phyloP scores from a whole-genome alignment of 2,329 filamentous ascomycete genomes.

The Alternaria gansuensis region DNA sequence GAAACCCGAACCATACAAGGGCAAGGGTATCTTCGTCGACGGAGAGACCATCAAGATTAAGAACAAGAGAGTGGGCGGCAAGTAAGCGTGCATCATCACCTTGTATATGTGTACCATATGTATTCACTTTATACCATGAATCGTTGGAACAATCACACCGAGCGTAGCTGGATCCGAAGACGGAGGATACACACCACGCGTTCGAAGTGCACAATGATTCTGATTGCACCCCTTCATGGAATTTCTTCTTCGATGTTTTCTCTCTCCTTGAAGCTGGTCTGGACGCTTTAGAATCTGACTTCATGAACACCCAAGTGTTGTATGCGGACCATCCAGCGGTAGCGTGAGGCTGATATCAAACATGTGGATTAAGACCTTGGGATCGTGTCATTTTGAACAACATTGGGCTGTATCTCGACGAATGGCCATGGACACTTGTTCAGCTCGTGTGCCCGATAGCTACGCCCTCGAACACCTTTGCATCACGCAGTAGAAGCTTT shows the following conservation, averaged over 20 bases:
- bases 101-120: slow-evolving; percentile 30
- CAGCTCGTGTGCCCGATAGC: too few species aligned
- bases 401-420: too few species aligned
- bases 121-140: not conserved
- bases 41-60: slow-evolving; percentile 98
- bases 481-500: too few species aligned
- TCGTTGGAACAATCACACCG: not conserved
- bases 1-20: slow-evolving; percentile 96
- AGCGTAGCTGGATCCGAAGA: not conserved
- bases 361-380: too few species aligned
- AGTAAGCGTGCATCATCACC: slow-evolving; percentile 42
- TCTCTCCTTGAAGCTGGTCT: not conserved
- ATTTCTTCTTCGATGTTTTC: not conserved
- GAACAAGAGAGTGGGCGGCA: slow-evolving; percentile 73
- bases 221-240: not conserved
- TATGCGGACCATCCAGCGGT: not conserved
- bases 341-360: too few species aligned
- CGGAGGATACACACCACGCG: not conserved
- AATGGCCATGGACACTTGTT: too few species aligned
- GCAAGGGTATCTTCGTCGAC: slow-evolving; percentile 98
- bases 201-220: not conserved
- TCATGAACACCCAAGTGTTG: not conserved
- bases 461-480: too few species aligned
- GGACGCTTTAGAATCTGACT: not conserved
- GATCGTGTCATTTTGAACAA: too few species aligned